Base-by-base conservation (phyloP, 2,329 filamentous ascomycete species). In the Pseudogymnoascus sp. region DNA sequence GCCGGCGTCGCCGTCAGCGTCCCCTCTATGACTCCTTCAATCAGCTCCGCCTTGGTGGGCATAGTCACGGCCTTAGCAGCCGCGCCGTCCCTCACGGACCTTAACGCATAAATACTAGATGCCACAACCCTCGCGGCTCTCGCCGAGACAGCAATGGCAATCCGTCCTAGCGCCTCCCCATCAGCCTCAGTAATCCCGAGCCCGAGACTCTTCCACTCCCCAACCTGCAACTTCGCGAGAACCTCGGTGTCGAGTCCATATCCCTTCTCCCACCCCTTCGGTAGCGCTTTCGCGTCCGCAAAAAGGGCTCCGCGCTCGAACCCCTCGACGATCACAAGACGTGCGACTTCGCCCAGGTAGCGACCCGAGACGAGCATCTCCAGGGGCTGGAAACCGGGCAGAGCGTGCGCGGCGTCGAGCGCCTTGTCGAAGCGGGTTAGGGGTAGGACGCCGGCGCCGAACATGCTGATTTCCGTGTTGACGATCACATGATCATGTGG, bases 381-480 rank as follows among this genome's bases (percentile, higher is more conserved):
- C 9, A 86, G 71, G 0, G 84, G 84, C 66, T 87, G 84, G 65
- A 86, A 86, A 25, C 82, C 79, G 0, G 84, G 84, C 60, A 77
- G 75, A 10, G 80, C 76, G 65, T 86, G 85, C 0, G 72, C 75
- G 2, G 75, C 76, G 51, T 81, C 80, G 12, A 89, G 74, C 4
- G 74, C 70, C 15, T 73, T 71, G 65, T 89, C 86, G 85, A 85
- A 89, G 66, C 78, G 79, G 3, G 85, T 88, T 61, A 82, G 67
- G 5, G 85, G 84, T 27, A 88, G 73, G 58, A 86, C 78, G 62
- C 75, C 80, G 59, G 78, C 75, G 12, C 85, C 85, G 69, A 87
- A 87, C 84, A 88, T 88, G 67, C 84, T 81, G 35, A 88, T 72
- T 71, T 88, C 85, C 0, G 84, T 87, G 71, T 88, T 88, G 67